Conservation (phyloP, 2,329 filamentous ascomycete species). For the Ceratocystis lukuohia region DNA sequence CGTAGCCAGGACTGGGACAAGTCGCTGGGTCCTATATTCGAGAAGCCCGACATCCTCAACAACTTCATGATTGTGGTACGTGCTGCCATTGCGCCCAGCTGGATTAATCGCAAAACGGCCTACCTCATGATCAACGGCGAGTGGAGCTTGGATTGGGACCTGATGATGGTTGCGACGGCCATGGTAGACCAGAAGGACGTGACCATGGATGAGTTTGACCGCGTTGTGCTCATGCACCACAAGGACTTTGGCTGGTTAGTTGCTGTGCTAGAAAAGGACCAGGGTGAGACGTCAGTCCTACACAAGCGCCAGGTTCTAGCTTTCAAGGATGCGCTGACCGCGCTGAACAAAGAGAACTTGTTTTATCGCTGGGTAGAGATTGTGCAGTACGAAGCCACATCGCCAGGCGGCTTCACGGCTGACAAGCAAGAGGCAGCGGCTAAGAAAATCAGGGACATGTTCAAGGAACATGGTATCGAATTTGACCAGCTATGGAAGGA, state of each 20-base stretch:
- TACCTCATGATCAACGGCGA: slow-evolving; percentile 73
- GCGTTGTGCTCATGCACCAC: slow-evolving; percentile 55
- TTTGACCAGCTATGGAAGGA: slow-evolving; percentile 70
- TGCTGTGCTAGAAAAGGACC: slow-evolving; percentile 33
- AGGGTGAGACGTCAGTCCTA: slow-evolving; percentile 52
- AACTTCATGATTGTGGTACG: slow-evolving; percentile 49
- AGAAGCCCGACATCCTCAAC: slow-evolving; percentile 28
- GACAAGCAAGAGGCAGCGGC: slow-evolving; percentile 62
- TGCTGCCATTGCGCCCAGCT: slow-evolving; percentile 53
- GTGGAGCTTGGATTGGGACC: slow-evolving; percentile 77
- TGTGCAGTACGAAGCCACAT: slow-evolving; percentile 72
- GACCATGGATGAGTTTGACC: slow-evolving; percentile 52
- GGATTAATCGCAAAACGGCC: slow-evolving; percentile 66
- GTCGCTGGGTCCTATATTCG: slow-evolving; percentile 41
- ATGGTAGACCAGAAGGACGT: slow-evolving; percentile 49
- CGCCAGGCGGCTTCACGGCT: slow-evolving; percentile 62
- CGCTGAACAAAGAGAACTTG: slow-evolving; percentile 70
- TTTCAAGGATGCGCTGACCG: slow-evolving; percentile 63
- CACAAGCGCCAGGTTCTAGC: slow-evolving; percentile 60
- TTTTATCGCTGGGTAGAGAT: slow-evolving; percentile 92
- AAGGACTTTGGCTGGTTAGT: slow-evolving; percentile 53
- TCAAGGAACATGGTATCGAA: slow-evolving; percentile 61
- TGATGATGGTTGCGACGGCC: slow-evolving; percentile 61
- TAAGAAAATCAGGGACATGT: slow-evolving; percentile 60
- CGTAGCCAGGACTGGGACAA: slow-evolving; percentile 61